Evolutionary conservation across 164 flowering plant species (phyloP).

Genomic region (Liriodendron chinense): DNA sequence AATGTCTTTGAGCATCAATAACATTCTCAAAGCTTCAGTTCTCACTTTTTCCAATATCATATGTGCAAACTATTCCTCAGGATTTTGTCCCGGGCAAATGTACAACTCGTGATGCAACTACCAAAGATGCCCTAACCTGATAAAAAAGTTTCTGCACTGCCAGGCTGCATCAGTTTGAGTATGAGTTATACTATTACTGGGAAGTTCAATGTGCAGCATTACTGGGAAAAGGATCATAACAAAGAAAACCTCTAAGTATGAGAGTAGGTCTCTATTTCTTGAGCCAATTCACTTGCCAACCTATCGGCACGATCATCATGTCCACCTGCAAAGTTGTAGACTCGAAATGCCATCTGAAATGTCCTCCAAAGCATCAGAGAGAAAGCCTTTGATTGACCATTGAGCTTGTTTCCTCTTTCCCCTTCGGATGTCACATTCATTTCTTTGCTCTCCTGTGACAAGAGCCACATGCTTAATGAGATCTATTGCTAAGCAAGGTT

Average conservation of each 20-base stretch:
- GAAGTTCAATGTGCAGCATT: background rate
- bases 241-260: slow-evolving; percentile 7
- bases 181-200: background rate
- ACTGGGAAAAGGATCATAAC: background rate
- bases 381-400: slow-evolving; percentile 26
- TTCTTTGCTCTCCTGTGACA: slow-evolving; percentile 44
- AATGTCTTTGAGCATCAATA: background rate
- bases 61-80: background rate
- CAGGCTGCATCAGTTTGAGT: background rate
- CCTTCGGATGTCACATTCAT: slow-evolving; percentile 25
- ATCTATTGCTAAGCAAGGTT: background rate
- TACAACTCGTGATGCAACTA: background rate
- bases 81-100: background rate
- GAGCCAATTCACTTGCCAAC: slow-evolving; percentile 62
- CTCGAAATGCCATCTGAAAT: slow-evolving; percentile 76
- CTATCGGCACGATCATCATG: slow-evolving; percentile 80
- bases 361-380: slow-evolving; percentile 72
- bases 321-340: slow-evolving; percentile 81
- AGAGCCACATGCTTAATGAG: background rate
- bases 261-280: slow-evolving; percentile 59
- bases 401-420: slow-evolving; percentile 25
- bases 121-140: background rate
- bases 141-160: background rate
- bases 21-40: background rate
- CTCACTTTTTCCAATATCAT: background rate